phyloP scores from a whole-genome alignment of 2,329 filamentous ascomycete genomes.

The Fusarium incarnatum region DNA sequence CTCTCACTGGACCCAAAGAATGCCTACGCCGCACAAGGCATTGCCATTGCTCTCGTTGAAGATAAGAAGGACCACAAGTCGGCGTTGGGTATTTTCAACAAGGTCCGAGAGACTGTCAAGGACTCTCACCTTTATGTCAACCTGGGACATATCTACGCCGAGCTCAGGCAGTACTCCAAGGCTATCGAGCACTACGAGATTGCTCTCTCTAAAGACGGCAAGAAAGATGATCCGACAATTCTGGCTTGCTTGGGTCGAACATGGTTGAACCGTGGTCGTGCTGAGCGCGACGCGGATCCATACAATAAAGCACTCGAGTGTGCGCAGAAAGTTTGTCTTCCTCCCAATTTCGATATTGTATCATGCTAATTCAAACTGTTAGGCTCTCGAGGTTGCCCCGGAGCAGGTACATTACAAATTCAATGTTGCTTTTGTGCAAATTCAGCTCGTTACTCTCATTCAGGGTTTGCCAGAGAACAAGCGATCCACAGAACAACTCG shows the following conservation, averaged over 20 bases:
- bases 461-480: conserved; percentile 80
- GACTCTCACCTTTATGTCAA: conserved; percentile 93
- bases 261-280: conserved; percentile 83
- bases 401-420: conserved; percentile 94
- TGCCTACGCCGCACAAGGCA: conserved; percentile 94
- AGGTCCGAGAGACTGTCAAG: conserved; percentile 88
- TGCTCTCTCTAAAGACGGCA: conserved; percentile 82
- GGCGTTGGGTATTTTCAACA: conserved; percentile 88
- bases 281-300: conserved; percentile 67
- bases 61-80: conserved; percentile 89
- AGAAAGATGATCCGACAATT: conserved; percentile 78
- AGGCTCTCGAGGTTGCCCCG: conserved; percentile 81
- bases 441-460: conserved; percentile 87
- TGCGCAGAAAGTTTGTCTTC: conserved; percentile 68
- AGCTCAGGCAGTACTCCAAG: conserved; percentile 88
- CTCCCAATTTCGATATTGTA: neutral
- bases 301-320: conserved; percentile 69
- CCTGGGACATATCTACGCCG: conserved; percentile 90
- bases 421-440: conserved; percentile 97
- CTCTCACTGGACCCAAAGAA: conserved; percentile 95
- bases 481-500: conserved; percentile 81
- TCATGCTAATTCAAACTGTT: conserved; percentile 22
- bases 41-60: conserved; percentile 93
- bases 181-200: conserved; percentile 96
- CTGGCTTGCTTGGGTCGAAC: conserved; percentile 88